A percentile compares a stretch with the other conserved stretches of the same genome.
Evolutionary conservation across 2,329 filamentous ascomycete species (phyloP).

Genomic region (Pestalotiopsis sp.): DNA sequence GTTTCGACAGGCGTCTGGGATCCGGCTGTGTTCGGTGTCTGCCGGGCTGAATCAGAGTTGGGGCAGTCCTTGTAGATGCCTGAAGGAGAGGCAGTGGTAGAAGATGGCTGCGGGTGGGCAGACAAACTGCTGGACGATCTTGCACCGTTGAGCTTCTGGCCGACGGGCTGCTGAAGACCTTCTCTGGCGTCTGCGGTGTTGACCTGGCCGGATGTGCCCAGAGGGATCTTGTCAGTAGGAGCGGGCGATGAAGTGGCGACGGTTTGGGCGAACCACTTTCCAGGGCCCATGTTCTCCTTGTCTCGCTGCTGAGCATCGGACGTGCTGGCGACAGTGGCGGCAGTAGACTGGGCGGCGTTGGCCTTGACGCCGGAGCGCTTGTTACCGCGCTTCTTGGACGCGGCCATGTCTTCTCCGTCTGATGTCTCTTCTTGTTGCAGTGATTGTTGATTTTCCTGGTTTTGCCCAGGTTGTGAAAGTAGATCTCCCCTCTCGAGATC

Average conservation of each 20-base stretch:
- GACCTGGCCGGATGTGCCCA: conserved; percentile 17
- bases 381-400: conserved; percentile 29
- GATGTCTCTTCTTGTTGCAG: conserved; percentile 11
- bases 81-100: conserved; percentile 10
- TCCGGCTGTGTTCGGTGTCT: not conserved
- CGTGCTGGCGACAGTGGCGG: not conserved
- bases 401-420: conserved; percentile 20
- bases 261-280: conserved; percentile 5
- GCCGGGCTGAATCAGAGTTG: conserved; percentile 4
- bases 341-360: conserved; percentile 11
- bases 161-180: conserved; percentile 18
- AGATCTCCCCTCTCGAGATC: conserved; percentile 5
- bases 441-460: not conserved
- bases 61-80: not conserved
- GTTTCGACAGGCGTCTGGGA: conserved; percentile 16
- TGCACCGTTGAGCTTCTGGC: conserved; percentile 18
- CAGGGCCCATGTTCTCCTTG: conserved; percentile 15
- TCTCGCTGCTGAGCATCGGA: conserved; percentile 5
- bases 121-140: conserved; percentile 15
- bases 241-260: not conserved
- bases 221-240: conserved; percentile 12
- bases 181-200: conserved; percentile 24
- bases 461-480: not conserved
- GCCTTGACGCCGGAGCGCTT: conserved; percentile 25
- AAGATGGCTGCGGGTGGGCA: conserved; percentile 10